Evolutionary conservation across 1,139 yeast genomes (phyloP).

Genomic region (Taphrina communis): DNA sequence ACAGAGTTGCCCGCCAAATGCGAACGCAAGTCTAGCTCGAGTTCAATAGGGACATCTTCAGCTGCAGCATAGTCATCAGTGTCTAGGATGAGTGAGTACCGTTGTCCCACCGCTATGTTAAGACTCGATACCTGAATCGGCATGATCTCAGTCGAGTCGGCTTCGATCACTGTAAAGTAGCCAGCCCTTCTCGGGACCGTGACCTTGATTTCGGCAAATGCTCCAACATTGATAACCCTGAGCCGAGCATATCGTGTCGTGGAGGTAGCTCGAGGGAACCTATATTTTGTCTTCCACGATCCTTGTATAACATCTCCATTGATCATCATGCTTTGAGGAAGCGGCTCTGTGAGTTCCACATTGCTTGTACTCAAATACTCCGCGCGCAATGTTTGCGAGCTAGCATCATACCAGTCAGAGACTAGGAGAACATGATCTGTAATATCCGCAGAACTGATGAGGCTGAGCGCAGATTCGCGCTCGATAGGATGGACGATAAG

Average conservation of each 20-base stretch:
- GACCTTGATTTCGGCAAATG: conserved; percentile 55
- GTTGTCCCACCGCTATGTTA: conserved; percentile 68
- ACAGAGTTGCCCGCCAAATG: conserved; percentile 19
- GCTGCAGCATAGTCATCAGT: conserved; percentile 58
- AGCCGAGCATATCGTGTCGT: conserved; percentile 46
- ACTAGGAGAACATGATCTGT: conserved; percentile 60
- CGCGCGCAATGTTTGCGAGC: conserved; percentile 49
- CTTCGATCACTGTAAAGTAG: conserved; percentile 57
- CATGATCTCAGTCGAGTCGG: conserved; percentile 67
- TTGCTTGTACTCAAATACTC: conserved; percentile 55
- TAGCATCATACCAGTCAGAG: conserved; percentile 91
- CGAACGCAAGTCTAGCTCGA: conserved; percentile 47
- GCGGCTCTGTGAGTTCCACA: conserved; percentile 47
- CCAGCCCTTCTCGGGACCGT: neutral
- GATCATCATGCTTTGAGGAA: neutral
- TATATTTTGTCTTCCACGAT: conserved; percentile 45
- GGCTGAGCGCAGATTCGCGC: neutral
- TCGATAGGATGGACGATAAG: conserved; percentile 65
- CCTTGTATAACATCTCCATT: neutral
- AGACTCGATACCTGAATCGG: conserved; percentile 60
- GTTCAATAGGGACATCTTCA: conserved; percentile 46
- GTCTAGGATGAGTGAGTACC: conserved; percentile 65
- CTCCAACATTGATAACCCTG: conserved; percentile 50
- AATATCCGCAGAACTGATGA: conserved; percentile 41
- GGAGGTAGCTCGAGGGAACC: conserved; percentile 48